These are phyloP conservation scores for Metschnikowia colocasiae DNA, from an alignment of 805 yeast species.

Conservation along the genomic window DNA sequence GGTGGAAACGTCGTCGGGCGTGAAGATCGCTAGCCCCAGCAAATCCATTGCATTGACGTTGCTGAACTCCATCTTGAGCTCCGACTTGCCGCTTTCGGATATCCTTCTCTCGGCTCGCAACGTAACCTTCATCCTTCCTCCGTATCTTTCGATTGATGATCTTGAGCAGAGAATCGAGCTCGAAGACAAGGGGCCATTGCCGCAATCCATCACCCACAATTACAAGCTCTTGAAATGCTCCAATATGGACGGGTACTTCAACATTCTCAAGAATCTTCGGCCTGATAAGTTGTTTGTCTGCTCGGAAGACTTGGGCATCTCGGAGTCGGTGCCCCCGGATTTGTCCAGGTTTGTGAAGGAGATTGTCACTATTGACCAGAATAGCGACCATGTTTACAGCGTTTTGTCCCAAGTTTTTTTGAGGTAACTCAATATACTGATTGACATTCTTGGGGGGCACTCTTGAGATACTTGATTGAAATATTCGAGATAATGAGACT, in stretches of 20 bases:
- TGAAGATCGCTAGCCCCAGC: constrained; percentile 19
- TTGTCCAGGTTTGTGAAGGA: constrained; percentile 37
- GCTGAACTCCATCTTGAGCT: constrained; percentile 37
- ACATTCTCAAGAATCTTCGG: constrained; percentile 35
- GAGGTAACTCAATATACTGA: too few species aligned
- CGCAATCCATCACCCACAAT: constrained; percentile 27
- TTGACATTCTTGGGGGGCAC: too few species aligned
- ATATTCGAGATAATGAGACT: too few species aligned
- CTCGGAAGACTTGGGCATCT: constrained; percentile 40
- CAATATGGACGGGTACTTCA: constrained; percentile 40
- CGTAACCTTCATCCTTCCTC: constrained; percentile 43
- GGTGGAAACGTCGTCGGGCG: constrained; percentile 1
- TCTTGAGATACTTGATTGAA: background rate
- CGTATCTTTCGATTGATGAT: constrained; percentile 39
- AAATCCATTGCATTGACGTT: constrained; percentile 41
- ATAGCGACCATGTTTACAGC: constrained; percentile 21
- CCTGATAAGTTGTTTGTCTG: constrained; percentile 42
- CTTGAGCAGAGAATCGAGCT: constrained; percentile 22
- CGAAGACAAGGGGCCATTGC: constrained; percentile 14
- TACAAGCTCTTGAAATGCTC: constrained; percentile 38
- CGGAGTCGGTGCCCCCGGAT: constrained; percentile 28
- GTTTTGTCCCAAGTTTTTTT: constrained; percentile 23
- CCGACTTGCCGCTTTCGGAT: constrained; percentile 36
- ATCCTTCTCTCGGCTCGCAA: constrained; percentile 36
- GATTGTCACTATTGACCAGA: constrained; percentile 28